phyloP scores from a whole-genome alignment of 108 stramenopile species.

The Discostella pseudostelligera region DNA sequence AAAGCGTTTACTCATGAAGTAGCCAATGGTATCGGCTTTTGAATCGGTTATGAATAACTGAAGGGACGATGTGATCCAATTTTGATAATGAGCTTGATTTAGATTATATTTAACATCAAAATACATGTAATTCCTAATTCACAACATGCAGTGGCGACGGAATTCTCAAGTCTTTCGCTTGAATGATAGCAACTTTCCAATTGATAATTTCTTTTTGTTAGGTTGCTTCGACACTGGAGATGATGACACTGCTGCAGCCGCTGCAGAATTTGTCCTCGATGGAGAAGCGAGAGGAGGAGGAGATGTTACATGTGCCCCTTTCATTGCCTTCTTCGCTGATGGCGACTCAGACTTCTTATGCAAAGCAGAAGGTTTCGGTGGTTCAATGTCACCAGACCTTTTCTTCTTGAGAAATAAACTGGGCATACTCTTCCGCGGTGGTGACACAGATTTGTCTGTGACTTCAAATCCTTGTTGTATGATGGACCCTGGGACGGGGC shows the following conservation, averaged over 20 bases:
- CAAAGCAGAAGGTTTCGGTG: not conserved
- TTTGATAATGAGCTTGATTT: too few species aligned
- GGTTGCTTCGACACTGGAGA: not conserved
- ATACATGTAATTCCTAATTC: slow-evolving; percentile 2
- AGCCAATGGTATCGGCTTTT: too few species aligned
- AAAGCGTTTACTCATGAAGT: too few species aligned
- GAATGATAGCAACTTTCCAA: slow-evolving; percentile 31
- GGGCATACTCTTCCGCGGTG: not conserved
- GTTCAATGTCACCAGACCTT: not conserved
- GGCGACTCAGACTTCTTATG: not conserved
- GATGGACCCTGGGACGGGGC: slow-evolving; percentile 42
- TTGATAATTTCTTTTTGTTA: slow-evolving; percentile 14
- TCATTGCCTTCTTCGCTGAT: not conserved
- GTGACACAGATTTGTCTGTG: slow-evolving; percentile 21
- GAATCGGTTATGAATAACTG: too few species aligned
- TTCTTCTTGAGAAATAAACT: slow-evolving; percentile 1
- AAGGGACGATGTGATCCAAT: too few species aligned
- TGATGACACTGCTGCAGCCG: not conserved
- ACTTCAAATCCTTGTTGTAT: slow-evolving; percentile 49
- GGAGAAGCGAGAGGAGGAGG: not conserved
- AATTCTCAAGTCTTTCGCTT: slow-evolving; percentile 17
- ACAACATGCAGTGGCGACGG: not conserved
- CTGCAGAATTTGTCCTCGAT: not conserved
- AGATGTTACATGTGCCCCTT: not conserved
- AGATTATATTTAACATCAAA: too few species aligned